Base-by-base conservation (phyloP, 108 stramenopile genomes). In the Aurantiochytrium sp. region DNA sequence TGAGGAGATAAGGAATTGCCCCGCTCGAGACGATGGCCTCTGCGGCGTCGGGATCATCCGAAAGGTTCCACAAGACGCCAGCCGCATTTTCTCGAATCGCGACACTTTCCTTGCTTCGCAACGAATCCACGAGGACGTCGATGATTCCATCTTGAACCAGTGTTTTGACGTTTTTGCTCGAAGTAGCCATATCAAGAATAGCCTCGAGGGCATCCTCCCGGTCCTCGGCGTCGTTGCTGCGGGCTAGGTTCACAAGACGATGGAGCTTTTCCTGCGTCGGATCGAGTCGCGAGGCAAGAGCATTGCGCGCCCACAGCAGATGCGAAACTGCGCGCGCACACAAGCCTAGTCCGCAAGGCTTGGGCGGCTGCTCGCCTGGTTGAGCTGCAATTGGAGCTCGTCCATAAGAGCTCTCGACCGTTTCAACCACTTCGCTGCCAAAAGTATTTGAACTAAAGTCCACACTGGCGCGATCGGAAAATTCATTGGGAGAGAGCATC, bases 51-150 rank as follows among this genome's bases (percentile, higher is more conserved):
- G n/a, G n/a, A n/a, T 83, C 73, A n/a, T 83, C 73, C 8, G 73
- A 83, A n/a, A 83, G 73, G 28, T 83, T 83, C 73, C 73, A 83
- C 73, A 83, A 5, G 73, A 83, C 4, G 51, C 73, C 73, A 53
- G 73, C 73, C 8, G 73, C 73, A n/a, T 83, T 83, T 44, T 83
- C 73, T 0, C 51, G 19, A 53, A 83, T 83, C 23, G 28, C 73
- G 8, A 83, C 28, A 23, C 16, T 83, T 6, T 83, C 4, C 2
- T 83, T 10, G 73, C 73, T 83, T 5, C 51, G 19, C n/a, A 83
- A n/a, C 12, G 73, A 10, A n/a, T 12, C 44, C 73, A 83, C 49
- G 21, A 83, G 28, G 51, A 83, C 73, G 5, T 53, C 51, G 3
- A 83, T 53, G 0, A 83, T 83, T 12, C 73, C 73, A 12, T 51